A percentile compares a stretch with the other conserved stretches of the same genome.
These are phyloP conservation scores for Saccharomyces mikatae DNA, from an alignment of 805 yeast species.

Conservation along the genomic window DNA sequence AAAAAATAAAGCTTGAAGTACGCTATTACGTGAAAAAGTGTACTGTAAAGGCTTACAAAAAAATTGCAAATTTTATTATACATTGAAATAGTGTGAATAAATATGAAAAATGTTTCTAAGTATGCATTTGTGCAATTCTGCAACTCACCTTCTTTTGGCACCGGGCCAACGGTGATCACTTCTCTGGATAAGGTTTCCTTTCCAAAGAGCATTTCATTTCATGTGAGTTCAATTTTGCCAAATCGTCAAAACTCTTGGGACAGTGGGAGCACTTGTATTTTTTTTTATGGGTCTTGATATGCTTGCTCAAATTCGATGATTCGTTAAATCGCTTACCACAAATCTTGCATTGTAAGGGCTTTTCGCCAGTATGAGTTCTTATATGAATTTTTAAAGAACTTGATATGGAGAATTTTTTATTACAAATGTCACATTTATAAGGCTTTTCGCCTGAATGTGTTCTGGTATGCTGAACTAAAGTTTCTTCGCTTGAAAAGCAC, in stretches of 20 bases:
- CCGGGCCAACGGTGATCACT: background rate
- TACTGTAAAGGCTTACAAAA: background rate
- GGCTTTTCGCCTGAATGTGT: conserved; percentile 90
- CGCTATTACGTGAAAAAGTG: background rate
- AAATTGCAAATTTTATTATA: background rate
- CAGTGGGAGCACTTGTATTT: conserved; percentile 45
- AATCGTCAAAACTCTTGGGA: conserved; percentile 42
- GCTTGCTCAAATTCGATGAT: conserved; percentile 81
- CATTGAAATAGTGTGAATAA: background rate
- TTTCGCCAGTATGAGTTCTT: conserved; percentile 84
- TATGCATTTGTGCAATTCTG: background rate
- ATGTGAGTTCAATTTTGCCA: conserved; percentile 38
- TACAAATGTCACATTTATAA: conserved; percentile 62
- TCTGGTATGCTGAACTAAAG: conserved; percentile 73
- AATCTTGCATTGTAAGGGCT: conserved; percentile 73
- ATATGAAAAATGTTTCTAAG: background rate
- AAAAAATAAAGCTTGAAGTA: background rate
- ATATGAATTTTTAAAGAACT: conserved; percentile 77
- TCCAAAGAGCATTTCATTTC: conserved; percentile 8
- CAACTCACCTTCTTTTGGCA: background rate
- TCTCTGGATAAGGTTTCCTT: background rate
- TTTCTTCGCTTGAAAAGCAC: conserved; percentile 66
- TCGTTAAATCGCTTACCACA: conserved; percentile 85
- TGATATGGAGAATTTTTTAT: conserved; percentile 71
- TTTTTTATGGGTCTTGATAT: conserved; percentile 68